A percentile compares a stretch with the other conserved stretches of the same genome.
Evolutionary conservation across 129 eudicot genomes (phyloP).

Genomic region (Lactuca saligna): DNA sequence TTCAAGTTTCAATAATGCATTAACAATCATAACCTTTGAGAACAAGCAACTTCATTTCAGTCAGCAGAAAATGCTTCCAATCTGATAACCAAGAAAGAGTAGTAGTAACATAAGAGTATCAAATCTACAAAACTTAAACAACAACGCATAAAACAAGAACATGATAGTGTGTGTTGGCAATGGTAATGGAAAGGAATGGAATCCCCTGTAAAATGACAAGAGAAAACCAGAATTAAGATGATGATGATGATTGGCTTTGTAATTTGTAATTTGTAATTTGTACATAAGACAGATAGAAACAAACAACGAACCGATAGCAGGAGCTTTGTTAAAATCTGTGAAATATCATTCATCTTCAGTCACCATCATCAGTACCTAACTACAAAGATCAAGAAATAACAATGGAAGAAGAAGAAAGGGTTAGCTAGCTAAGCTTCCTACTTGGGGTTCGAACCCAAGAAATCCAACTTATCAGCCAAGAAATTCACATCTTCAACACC

Average conservation of each 20-base stretch:
- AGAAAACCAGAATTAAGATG: constrained; percentile 25
- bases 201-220: constrained; percentile 42
- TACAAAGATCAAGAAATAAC: constrained; percentile 39
- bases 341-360: constrained; percentile 33
- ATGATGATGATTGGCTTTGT: background rate
- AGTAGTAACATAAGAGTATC: constrained; percentile 33
- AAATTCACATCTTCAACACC: constrained; percentile 45
- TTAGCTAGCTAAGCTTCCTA: constrained; percentile 33
- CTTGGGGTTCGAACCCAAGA: constrained; percentile 63
- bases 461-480: constrained; percentile 70
- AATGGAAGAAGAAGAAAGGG: constrained; percentile 34
- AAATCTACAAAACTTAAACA: constrained; percentile 15
- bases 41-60: constrained; percentile 35
- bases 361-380: constrained; percentile 37
- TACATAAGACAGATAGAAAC: constrained; percentile 14
- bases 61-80: constrained; percentile 41
- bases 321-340: constrained; percentile 28
- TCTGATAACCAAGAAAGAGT: constrained; percentile 37
- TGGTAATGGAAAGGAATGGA: background rate
- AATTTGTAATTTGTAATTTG: background rate
- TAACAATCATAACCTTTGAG: constrained; percentile 26
- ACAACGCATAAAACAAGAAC: constrained; percentile 10
- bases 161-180: constrained; percentile 5
- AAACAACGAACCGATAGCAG: constrained; percentile 33
- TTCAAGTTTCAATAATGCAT: background rate